Base-by-base conservation (phyloP, 1,284 basidiomycete genomes). In the Moniliella sp. region DNA sequence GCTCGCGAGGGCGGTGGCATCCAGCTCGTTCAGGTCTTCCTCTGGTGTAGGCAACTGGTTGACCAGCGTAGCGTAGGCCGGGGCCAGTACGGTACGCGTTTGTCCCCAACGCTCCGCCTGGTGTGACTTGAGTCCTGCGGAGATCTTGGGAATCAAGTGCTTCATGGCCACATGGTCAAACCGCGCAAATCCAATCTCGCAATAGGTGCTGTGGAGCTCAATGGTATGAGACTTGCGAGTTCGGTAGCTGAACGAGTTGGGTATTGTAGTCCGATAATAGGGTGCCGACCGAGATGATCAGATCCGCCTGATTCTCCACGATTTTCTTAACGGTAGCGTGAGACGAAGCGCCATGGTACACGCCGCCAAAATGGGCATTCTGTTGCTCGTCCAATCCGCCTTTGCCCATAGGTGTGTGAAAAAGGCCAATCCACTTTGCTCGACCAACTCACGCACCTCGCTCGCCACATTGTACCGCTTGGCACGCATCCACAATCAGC, bases 211-310 rank as follows among this genome's bases (percentile, higher is more conserved):
- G 62, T 93, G 86, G 7, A 93, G 66, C 73, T 84, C 65, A 35
- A 68, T 59, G 10, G 58, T 55, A 36, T 59, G 39, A 28, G 48
- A 26, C 45, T 33, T 35, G 18, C 37, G 34, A 23, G 17, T 48
- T n/a, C 36, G 30, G 31, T 36, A 42, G 32, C 29, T 31, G 31
- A 18, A 44, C 9, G 27, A 28, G 12, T 23, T n/a, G 10, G 31
- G 76, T 78, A 58, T 94, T 93, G 68, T 86, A 91, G 60, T 94
- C 88, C 37, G 70, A 75, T 63, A 74, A 74, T 30, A 91, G 64
- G 1, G 67, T 65, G 13, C 86, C 86, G 38, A 91, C 66, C 23
- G 76, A 78, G 18, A 94, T 64, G 36, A 86, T 74, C 31, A 91
- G 67, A 50, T 81, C 82, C 7, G 82, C 74, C 1, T 60, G 65